A percentile compares a stretch with the other conserved stretches of the same genome.
Evolutionary conservation across 2,329 filamentous ascomycete species (phyloP).

Genomic region (Botrytis deweyae): DNA sequence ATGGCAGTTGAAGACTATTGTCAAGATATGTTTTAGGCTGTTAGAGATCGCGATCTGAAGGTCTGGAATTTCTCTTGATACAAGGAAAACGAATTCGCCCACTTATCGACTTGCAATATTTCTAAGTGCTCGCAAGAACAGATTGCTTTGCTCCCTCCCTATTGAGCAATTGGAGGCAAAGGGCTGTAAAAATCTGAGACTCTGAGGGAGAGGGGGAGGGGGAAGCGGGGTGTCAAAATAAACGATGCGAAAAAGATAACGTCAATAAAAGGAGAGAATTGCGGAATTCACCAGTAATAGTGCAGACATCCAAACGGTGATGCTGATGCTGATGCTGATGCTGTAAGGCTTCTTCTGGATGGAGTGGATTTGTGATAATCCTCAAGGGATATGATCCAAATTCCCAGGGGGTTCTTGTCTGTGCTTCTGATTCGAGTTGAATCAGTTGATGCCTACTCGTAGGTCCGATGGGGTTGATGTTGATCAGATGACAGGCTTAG

Average conservation of each 20-base stretch:
- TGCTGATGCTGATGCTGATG: background rate
- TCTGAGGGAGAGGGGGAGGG: background rate
- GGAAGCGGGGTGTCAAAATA: background rate
- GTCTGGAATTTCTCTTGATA: background rate
- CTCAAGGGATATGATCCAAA: background rate
- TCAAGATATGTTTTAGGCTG: background rate
- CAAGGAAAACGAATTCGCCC: background rate
- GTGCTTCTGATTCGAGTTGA: background rate
- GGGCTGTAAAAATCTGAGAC: background rate
- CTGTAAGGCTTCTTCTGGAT: background rate
- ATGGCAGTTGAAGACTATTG: background rate
- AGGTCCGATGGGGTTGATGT: background rate
- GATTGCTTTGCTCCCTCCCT: background rate
- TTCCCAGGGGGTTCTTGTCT: background rate
- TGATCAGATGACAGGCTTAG: background rate
- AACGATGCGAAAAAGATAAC: slow-evolving; percentile 1
- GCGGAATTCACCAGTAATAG: background rate
- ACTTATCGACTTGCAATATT: background rate
- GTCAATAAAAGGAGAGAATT: background rate
- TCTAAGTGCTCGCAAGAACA: background rate
- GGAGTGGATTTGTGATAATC: background rate
- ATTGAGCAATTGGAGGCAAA: background rate
- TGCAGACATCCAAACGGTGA: background rate
- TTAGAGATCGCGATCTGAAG: background rate
- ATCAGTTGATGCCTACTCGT: background rate